Conservation (phyloP, 257 asterid species). For the Ligustrum vulgare region DNA sequence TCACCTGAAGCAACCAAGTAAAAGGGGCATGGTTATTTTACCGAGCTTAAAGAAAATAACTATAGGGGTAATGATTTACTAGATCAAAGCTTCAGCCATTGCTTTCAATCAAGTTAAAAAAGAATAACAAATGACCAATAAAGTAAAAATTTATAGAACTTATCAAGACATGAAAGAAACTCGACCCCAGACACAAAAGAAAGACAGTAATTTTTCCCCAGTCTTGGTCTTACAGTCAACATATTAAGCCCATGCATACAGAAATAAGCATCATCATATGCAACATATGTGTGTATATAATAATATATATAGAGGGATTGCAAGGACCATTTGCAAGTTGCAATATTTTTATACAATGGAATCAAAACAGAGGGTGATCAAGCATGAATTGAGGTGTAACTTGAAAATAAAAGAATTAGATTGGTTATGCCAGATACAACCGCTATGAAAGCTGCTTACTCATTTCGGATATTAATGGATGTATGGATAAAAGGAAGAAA, state of each 20-base stretch:
- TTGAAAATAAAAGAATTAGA: background rate
- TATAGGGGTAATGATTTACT: conserved; percentile 5
- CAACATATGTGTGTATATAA: too few species aligned
- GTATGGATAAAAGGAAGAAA: background rate
- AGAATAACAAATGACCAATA: background rate
- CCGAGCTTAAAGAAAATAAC: conserved; percentile 16
- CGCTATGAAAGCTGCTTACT: background rate
- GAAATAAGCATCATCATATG: background rate
- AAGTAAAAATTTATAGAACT: background rate
- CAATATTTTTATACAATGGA: background rate
- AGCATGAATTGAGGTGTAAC: background rate
- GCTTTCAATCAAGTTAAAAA: background rate
- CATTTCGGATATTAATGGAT: background rate
- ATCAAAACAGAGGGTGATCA: background rate
- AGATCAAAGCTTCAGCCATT: conserved; percentile 10
- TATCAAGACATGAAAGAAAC: background rate
- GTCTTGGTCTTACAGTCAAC: background rate
- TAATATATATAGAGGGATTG: background rate
- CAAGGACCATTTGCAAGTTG: background rate
- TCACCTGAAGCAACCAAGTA: conserved; percentile 41
- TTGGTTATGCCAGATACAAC: background rate
- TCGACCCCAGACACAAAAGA: background rate
- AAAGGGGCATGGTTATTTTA: conserved; percentile 13
- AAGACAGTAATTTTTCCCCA: background rate
- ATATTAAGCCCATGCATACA: background rate